These are phyloP conservation scores for Tulasnella sp. DNA, from an alignment of 768 basidiomycete genomes.

Conservation along the genomic window DNA sequence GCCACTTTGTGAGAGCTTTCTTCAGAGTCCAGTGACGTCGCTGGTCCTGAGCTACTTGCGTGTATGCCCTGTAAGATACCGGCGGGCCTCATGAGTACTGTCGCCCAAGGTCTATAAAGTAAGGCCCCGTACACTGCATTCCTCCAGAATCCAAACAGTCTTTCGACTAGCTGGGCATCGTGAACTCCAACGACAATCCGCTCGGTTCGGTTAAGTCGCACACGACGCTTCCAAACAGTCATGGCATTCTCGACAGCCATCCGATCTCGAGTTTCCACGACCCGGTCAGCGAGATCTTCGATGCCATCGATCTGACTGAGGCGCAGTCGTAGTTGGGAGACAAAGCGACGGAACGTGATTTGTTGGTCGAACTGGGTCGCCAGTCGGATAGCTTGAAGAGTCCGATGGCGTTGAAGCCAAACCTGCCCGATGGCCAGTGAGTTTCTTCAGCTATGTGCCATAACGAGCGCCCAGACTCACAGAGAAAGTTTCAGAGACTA, in stretches of 20 bases:
- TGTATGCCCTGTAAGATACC: constrained; percentile 27
- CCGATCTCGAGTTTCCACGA: constrained; percentile 36
- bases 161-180: constrained; percentile 40
- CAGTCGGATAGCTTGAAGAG: constrained; percentile 41
- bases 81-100: not conserved
- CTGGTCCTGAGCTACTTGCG: constrained; percentile 41
- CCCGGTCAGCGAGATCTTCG: constrained; percentile 45
- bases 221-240: constrained; percentile 49
- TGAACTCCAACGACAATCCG: constrained; percentile 4
- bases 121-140: constrained; percentile 41
- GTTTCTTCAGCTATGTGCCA: not conserved
- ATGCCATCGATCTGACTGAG: constrained; percentile 36
- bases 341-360: constrained; percentile 39
- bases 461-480: constrained; percentile 21
- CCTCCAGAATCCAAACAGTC: constrained; percentile 51
- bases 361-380: constrained; percentile 37
- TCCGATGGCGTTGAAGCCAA: constrained; percentile 57
- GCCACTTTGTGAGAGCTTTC: constrained; percentile 45
- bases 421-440: constrained; percentile 27
- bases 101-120: not conserved
- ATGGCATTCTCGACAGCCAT: constrained; percentile 40
- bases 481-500: constrained; percentile 45
- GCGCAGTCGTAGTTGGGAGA: constrained; percentile 47
- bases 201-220: constrained; percentile 37
- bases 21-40: constrained; percentile 41